Percentiles rank a stretch among this genome's conserved stretches.
phyloP scores from a whole-genome alignment of 805 yeast species.

The Candida tammaniensis region DNA sequence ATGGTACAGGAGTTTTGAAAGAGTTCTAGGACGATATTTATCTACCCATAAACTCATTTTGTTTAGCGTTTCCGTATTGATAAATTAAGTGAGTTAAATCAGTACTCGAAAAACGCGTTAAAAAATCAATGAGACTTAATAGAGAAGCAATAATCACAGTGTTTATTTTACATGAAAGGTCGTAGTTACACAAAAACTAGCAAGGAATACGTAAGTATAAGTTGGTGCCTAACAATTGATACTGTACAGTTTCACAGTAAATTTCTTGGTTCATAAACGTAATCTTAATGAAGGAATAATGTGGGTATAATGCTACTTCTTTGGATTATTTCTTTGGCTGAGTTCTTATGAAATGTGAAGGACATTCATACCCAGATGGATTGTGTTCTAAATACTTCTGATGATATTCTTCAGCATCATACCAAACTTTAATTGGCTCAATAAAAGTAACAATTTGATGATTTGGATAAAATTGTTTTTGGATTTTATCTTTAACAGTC shows the following conservation, averaged over 20 bases:
- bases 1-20: slow-evolving; percentile 68
- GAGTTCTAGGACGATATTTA: slow-evolving; percentile 75
- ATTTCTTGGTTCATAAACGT: not conserved
- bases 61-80: no score
- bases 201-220: not conserved
- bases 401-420: slow-evolving; percentile 96
- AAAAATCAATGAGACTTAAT: not conserved
- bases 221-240: not conserved
- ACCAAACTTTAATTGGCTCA: slow-evolving; percentile 65
- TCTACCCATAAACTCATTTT: slow-evolving; percentile 99
- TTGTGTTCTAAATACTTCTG: slow-evolving; percentile 77
- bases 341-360: slow-evolving; percentile 78
- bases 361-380: slow-evolving; percentile 87
- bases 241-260: not conserved
- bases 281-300: no score
- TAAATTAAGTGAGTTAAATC: no score
- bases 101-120: no score
- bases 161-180: no score
- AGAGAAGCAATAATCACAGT: no score
- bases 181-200: no score
- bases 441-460: slow-evolving; percentile 67
- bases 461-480: slow-evolving; percentile 72
- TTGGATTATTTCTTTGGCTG: slow-evolving; percentile 42
- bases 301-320: not conserved
- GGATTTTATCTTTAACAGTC: slow-evolving; percentile 50